Evolutionary conservation across 106 monocot genomes (phyloP).

Genomic region (Dendrobium officinale): DNA sequence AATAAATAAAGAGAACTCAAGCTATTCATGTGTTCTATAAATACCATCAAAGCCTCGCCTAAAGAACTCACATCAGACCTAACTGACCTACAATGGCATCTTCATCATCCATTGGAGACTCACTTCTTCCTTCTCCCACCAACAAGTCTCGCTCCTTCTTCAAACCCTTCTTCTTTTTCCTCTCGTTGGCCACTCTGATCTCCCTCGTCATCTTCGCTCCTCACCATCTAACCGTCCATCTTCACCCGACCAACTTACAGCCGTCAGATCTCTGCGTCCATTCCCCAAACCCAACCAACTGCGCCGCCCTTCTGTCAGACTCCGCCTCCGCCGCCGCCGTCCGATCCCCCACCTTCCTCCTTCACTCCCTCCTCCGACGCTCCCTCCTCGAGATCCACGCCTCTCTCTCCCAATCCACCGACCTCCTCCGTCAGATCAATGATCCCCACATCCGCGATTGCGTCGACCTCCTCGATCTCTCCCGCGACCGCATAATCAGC

Average conservation of each 20-base stretch:
- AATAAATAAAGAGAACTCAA: no score
- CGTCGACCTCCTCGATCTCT: constrained; percentile 26
- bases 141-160: not conserved
- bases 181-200: constrained; percentile 17
- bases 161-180: constrained; percentile 6
- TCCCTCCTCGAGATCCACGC: constrained; percentile 10
- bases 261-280: constrained; percentile 18
- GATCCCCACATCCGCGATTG: constrained; percentile 36
- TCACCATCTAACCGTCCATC: not conserved
- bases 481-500: constrained; percentile 22
- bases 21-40: not conserved
- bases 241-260: not conserved
- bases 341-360: not conserved
- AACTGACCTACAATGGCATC: not conserved
- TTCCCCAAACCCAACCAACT: constrained; percentile 14
- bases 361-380: constrained; percentile 12
- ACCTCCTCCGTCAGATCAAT: constrained; percentile 5
- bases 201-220: not conserved
- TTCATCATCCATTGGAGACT: not conserved
- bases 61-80: no score
- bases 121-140: constrained; percentile 7
- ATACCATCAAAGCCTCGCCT: not conserved
- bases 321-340: no score
- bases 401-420: not conserved
- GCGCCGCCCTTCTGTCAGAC: constrained; percentile 17